Conservation (phyloP, 352 stramenopile species). For the Pythium phragmiticola region DNA sequence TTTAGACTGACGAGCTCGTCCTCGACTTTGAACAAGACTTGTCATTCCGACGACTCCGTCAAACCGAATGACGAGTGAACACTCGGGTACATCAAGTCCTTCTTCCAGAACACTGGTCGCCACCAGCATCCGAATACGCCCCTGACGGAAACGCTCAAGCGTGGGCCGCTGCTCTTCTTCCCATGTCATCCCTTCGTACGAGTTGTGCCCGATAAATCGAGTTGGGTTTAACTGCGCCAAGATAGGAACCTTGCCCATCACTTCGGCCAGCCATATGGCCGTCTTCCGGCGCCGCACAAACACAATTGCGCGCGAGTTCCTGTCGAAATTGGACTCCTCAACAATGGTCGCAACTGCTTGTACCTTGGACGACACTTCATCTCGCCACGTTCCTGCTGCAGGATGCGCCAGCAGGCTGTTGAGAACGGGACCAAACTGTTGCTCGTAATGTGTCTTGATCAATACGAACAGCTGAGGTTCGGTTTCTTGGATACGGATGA, state of each 20-base stretch:
- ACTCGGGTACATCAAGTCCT: slow-evolving; percentile 75
- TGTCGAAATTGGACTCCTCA: slow-evolving; percentile 37
- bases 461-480: slow-evolving; percentile 4
- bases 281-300: slow-evolving; percentile 72
- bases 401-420: slow-evolving; percentile 27
- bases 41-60: slow-evolving; percentile 68
- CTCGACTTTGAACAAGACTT: slow-evolving; percentile 77
- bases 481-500: slow-evolving; percentile 2
- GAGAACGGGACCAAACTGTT: slow-evolving; percentile 36
- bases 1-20: slow-evolving; percentile 51
- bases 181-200: slow-evolving; percentile 80
- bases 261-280: slow-evolving; percentile 62
- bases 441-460: slow-evolving; percentile 22
- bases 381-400: slow-evolving; percentile 13
- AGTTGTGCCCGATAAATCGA: slow-evolving; percentile 77
- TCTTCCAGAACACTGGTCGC: slow-evolving; percentile 82
- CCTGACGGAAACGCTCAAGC: slow-evolving; percentile 64
- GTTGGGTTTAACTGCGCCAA: slow-evolving; percentile 65
- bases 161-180: slow-evolving; percentile 76
- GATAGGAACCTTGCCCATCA: slow-evolving; percentile 57
- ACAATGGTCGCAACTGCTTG: slow-evolving; percentile 51
- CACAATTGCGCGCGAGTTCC: slow-evolving; percentile 70
- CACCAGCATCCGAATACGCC: slow-evolving; percentile 64
- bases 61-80: slow-evolving; percentile 77
- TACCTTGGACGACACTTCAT: slow-evolving; percentile 58